Evolutionary conservation across 306 rosid species (phyloP).

Genomic region (Betula pendula): DNA sequence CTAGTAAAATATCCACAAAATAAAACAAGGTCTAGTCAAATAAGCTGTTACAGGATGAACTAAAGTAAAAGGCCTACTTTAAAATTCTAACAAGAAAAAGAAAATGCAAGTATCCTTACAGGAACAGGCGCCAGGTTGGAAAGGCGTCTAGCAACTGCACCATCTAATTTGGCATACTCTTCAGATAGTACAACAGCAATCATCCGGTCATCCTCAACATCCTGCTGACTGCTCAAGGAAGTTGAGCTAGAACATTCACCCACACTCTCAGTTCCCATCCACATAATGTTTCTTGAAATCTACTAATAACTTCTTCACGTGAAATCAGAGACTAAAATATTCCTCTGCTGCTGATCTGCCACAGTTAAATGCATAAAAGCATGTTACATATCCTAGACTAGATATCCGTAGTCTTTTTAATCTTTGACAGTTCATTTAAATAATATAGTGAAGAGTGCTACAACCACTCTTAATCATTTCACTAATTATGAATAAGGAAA

Average conservation of each 20-base stretch:
- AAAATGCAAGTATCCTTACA: conserved; percentile 35
- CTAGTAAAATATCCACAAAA: not conserved
- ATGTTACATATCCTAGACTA: not conserved
- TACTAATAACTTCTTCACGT: conserved; percentile 8
- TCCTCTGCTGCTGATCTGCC: conserved; percentile 11
- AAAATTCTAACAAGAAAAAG: conserved; percentile 1
- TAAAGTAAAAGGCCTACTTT: not conserved
- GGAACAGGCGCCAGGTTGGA: conserved; percentile 69
- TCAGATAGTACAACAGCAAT: conserved; percentile 73
- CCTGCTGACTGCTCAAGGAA: conserved; percentile 57
- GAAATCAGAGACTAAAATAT: not conserved
- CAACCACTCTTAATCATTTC: no score
- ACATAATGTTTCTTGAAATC: conserved; percentile 27
- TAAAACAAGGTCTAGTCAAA: not conserved
- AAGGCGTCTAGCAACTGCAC: conserved; percentile 62
- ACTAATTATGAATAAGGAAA: no score
- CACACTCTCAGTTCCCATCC: conserved; percentile 39
- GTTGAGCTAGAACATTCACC: conserved; percentile 71
- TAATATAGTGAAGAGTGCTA: not conserved
- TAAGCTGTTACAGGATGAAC: not conserved
- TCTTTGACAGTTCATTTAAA: not conserved
- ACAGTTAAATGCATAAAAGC: not conserved
- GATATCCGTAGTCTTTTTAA: not conserved
- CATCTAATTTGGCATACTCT: conserved; percentile 79
- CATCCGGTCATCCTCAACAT: conserved; percentile 72